Conservation (phyloP, 148 eudicot species). For the Camellia japonica region DNA sequence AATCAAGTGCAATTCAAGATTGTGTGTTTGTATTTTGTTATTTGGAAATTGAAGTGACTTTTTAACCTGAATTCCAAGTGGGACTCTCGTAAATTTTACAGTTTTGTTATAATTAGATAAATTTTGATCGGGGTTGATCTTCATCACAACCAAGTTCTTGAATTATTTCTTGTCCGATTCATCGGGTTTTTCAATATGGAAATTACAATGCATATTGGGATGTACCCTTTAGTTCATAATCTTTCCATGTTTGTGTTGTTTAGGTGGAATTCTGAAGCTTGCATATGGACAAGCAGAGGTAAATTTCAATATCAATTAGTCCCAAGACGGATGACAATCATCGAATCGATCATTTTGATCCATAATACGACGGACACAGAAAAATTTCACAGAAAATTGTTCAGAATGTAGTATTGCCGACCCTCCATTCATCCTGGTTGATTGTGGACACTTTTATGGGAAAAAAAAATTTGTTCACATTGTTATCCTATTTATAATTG, state of each 20-base stretch:
- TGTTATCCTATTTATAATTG: too few species aligned
- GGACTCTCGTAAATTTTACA: neutral
- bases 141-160: neutral
- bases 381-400: too few species aligned
- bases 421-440: too few species aligned
- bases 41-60: neutral
- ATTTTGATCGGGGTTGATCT: neutral
- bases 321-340: neutral
- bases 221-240: neutral
- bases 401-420: too few species aligned
- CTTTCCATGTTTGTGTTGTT: neutral
- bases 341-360: neutral
- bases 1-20: neutral
- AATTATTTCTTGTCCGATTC: neutral
- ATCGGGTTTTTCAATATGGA: too few species aligned
- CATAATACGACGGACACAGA: too few species aligned
- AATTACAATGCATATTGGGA: too few species aligned
- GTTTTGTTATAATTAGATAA: neutral
- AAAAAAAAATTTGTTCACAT: too few species aligned
- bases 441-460: too few species aligned
- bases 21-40: neutral
- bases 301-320: neutral
- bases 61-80: neutral
- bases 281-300: slow-evolving; percentile 23
- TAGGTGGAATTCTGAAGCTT: slow-evolving; percentile 12